These are phyloP conservation scores for Platanthera guangdongensis DNA, from an alignment of 106 monocot genomes.

Conservation along the genomic window DNA sequence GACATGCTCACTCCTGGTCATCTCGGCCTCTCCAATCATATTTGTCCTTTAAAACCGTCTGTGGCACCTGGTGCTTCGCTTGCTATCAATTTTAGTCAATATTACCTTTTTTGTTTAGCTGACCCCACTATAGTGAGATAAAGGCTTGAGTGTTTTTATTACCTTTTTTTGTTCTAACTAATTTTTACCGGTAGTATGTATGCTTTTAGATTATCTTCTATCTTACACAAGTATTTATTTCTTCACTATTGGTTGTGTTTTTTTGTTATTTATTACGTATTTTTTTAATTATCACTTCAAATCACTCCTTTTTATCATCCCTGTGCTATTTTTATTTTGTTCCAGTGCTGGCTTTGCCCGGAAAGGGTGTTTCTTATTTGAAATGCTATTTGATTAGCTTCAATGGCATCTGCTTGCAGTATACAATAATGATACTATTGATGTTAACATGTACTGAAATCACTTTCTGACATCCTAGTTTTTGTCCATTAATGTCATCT, in stretches of 20 bases:
- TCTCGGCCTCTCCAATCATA: no score
- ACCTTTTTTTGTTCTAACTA: not conserved
- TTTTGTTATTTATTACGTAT: no score
- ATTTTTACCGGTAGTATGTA: not conserved
- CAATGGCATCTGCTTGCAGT: not conserved
- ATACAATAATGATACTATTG: not conserved
- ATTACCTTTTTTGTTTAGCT: no score
- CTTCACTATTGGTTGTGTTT: not conserved
- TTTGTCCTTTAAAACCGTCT: not conserved
- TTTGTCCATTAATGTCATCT: not conserved
- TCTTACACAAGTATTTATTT: not conserved
- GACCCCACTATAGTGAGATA: no score
- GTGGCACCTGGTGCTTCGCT: not conserved
- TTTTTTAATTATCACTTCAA: not conserved
- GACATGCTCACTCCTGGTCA: no score
- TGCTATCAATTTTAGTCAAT: not conserved
- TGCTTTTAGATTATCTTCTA: not conserved
- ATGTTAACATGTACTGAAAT: not conserved
- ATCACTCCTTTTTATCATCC: not conserved
- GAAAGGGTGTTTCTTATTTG: no score
- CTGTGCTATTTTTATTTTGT: not conserved
- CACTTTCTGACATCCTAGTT: not conserved
- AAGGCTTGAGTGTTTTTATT: no score
- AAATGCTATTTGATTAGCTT: not conserved
- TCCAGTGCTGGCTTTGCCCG: not conserved